Evolutionary conservation across 179 eudicot genomes (phyloP).

Genomic region (Silene coronaria): DNA sequence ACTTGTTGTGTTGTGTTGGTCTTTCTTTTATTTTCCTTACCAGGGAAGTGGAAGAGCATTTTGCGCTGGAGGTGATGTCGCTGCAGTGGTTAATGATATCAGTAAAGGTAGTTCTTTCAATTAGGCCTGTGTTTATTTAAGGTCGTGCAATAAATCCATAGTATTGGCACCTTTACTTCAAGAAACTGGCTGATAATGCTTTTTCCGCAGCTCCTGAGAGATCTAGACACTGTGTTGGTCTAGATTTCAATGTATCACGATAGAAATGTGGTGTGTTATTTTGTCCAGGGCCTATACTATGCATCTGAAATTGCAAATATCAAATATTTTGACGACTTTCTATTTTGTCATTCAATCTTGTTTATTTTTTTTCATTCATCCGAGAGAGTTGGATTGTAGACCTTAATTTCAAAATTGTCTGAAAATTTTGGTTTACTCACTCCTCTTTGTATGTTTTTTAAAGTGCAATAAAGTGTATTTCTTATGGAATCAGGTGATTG

Average conservation of each 20-base stretch:
- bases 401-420: not conserved
- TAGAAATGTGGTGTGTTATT: not conserved
- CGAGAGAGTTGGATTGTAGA: not conserved
- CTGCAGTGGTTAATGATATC: slow-evolving; percentile 56
- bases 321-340: not conserved
- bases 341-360: not conserved
- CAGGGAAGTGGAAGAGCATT: slow-evolving; percentile 86
- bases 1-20: slow-evolving; percentile 5
- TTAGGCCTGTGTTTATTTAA: not conserved
- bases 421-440: not conserved
- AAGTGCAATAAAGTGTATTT: not conserved
- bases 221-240: not conserved
- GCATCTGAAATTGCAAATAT: not conserved
- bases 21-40: not conserved
- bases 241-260: not conserved
- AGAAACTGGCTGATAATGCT: not conserved
- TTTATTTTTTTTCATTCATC: not conserved
- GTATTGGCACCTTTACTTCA: not conserved
- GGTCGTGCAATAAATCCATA: not conserved
- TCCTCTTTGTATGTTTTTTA: not conserved
- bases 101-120: slow-evolving; percentile 40
- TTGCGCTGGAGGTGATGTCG: slow-evolving; percentile 88
- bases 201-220: not conserved
- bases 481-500: slow-evolving; percentile 52
- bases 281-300: not conserved